Evolutionary conservation across 2,329 filamentous ascomycete species (phyloP).

Genomic region (Xylaria sp.): DNA sequence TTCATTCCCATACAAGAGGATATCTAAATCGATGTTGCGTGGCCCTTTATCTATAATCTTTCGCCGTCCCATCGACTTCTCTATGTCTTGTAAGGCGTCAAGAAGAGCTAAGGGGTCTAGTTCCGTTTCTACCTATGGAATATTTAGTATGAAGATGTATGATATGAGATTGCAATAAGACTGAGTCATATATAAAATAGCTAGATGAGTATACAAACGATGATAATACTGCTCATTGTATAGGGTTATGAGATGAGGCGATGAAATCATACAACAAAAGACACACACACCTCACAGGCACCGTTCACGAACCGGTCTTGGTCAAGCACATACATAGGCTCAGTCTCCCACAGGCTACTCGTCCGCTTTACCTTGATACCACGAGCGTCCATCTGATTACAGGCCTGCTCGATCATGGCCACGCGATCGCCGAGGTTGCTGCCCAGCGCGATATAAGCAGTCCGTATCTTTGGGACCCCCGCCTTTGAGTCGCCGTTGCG

Average conservation of each 20-base stretch:
- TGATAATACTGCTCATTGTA: background rate
- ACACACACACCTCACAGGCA: constrained; percentile 77
- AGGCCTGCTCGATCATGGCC: constrained; percentile 84
- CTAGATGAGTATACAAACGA: background rate
- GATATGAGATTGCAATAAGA: background rate
- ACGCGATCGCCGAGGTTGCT: constrained; percentile 92
- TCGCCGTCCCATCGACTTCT: constrained; percentile 78
- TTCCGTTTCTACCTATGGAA: constrained; percentile 77
- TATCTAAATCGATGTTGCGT: constrained; percentile 92
- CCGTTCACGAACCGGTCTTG: constrained; percentile 92
- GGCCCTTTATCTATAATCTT: constrained; percentile 94
- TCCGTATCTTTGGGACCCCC: constrained; percentile 49
- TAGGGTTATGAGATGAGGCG: background rate
- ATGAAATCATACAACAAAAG: background rate
- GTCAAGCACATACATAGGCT: constrained; percentile 94
- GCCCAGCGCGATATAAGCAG: constrained; percentile 86
- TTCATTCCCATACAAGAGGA: constrained; percentile 81
- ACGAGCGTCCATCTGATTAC: constrained; percentile 76
- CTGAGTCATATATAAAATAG: background rate
- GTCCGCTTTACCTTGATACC: constrained; percentile 81
- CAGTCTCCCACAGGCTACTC: constrained; percentile 92
- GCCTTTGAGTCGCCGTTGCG: constrained; percentile 44
- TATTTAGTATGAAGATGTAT: constrained; percentile 9
- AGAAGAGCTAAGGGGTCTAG: constrained; percentile 80
- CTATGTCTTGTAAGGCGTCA: constrained; percentile 84